Evolutionary conservation across 108 stramenopile species (phyloP).

Genomic region (Skeletonema costatum): DNA sequence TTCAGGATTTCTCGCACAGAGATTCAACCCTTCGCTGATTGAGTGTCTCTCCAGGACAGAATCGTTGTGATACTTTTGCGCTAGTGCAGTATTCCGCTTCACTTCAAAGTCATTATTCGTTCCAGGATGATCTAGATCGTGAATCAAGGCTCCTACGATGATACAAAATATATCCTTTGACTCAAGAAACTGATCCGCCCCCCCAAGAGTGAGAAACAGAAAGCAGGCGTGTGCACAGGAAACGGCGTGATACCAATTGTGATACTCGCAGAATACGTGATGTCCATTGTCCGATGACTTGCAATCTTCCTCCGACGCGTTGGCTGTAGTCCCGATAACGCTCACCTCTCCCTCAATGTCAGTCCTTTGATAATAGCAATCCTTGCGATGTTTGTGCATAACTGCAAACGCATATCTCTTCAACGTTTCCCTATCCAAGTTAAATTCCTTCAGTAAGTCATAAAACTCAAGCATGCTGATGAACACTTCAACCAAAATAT

Average conservation of each 20-base stretch:
- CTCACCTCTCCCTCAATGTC: constrained; percentile 7
- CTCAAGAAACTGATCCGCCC: constrained; percentile 30
- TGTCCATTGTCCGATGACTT: not conserved
- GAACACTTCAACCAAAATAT: constrained; percentile 19
- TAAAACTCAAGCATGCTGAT: constrained; percentile 31
- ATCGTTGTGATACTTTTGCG: constrained; percentile 25
- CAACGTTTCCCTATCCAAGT: constrained; percentile 16
- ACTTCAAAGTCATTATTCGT: constrained; percentile 35
- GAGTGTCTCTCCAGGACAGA: constrained; percentile 38
- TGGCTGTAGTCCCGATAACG: too few relatives aligned
- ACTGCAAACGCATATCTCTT: constrained; percentile 18
- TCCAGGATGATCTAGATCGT: constrained; percentile 40
- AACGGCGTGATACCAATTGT: constrained; percentile 63
- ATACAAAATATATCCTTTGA: constrained; percentile 36
- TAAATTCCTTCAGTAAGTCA: constrained; percentile 29
- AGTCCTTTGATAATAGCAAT: constrained; percentile 27
- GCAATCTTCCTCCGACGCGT: too few relatives aligned
- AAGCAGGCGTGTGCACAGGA: constrained; percentile 55
- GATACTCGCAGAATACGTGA: constrained; percentile 41
- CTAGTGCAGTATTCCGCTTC: constrained; percentile 23
- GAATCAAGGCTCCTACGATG: constrained; percentile 43
- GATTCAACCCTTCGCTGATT: constrained; percentile 29
- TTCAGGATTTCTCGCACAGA: constrained; percentile 31
- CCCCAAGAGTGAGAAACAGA: constrained; percentile 37
- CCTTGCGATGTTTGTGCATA: constrained; percentile 25